These are phyloP conservation scores for Hyaloperonospora arabidopsidis DNA, from an alignment of 352 stramenopile species.

Conservation along the genomic window DNA sequence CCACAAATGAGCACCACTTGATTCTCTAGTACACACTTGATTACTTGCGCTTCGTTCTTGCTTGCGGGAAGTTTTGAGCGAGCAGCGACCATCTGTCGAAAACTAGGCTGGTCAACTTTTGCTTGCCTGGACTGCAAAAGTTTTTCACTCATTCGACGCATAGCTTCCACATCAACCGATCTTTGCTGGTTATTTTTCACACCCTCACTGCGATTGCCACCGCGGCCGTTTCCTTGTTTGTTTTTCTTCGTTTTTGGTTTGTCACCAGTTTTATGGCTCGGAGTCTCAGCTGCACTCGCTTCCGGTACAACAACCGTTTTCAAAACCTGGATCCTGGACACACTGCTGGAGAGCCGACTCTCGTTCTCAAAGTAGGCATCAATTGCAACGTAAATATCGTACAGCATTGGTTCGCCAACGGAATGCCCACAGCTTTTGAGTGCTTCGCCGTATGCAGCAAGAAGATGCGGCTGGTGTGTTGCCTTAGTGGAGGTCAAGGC, in stretches of 20 bases:
- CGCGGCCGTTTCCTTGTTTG: constrained; percentile 4
- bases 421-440: constrained; percentile 43
- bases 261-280: constrained; percentile 3
- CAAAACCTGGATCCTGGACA: constrained; percentile 35
- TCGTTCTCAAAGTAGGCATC: constrained; percentile 44
- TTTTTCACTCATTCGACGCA: constrained; percentile 36
- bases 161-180: constrained; percentile 29
- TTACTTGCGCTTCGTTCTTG: constrained; percentile 48
- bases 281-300: constrained; percentile 7
- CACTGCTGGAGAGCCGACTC: constrained; percentile 17
- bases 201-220: constrained; percentile 19
- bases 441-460: constrained; percentile 40
- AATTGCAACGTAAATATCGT: constrained; percentile 66
- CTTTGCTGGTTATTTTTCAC: constrained; percentile 10
- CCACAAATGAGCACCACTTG: constrained; percentile 94
- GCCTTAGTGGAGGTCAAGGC: constrained; percentile 35
- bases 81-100: constrained; percentile 50
- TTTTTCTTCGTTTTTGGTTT: constrained; percentile 18
- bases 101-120: constrained; percentile 38
- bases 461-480: constrained; percentile 33
- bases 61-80: constrained; percentile 54
- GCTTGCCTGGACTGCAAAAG: constrained; percentile 34
- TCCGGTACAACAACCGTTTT: constrained; percentile 8
- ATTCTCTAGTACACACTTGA: constrained; percentile 45
- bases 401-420: constrained; percentile 73